A percentile compares a stretch with the other conserved stretches of the same genome.
Evolutionary conservation across 306 rosid genomes (phyloP).

Genomic region (Cyamopsis tetragonoloba): DNA sequence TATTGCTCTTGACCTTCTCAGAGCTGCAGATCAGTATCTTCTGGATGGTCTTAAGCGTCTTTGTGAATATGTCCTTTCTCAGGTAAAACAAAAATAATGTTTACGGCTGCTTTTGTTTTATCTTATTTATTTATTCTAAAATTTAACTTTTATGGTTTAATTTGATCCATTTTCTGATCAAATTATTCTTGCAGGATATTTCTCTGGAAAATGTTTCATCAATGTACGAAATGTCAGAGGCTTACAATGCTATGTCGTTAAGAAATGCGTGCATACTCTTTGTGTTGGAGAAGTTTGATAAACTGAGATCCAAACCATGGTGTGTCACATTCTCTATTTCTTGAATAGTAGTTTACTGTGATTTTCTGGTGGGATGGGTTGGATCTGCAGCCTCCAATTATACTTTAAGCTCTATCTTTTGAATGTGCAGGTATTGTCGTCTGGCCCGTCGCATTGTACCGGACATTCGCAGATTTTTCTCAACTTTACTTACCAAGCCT

Average conservation of each 20-base stretch:
- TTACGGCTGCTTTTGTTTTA: not conserved
- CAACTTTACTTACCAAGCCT: constrained; percentile 34
- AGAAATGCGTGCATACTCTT: constrained; percentile 57
- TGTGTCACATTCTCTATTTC: constrained; percentile 21
- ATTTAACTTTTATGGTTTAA: not conserved
- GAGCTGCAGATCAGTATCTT: constrained; percentile 82
- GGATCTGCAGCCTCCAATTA: no score
- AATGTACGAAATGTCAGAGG: constrained; percentile 53
- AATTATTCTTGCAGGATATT: constrained; percentile 41
- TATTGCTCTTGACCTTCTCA: constrained; percentile 58
- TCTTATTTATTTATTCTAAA: not conserved
- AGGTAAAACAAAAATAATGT: constrained; percentile 37
- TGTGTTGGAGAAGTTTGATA: constrained; percentile 49
- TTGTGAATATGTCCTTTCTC: constrained; percentile 57
- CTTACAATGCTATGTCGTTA: constrained; percentile 55
- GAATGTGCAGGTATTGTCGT: constrained; percentile 40
- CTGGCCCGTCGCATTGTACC: constrained; percentile 35
- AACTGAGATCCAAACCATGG: constrained; percentile 49
- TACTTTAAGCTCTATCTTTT: not conserved
- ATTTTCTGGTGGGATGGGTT: no score
- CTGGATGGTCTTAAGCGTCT: constrained; percentile 62
- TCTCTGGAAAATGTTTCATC: constrained; percentile 43
- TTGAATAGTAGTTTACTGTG: not conserved
- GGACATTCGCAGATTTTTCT: constrained; percentile 33
- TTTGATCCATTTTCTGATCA: not conserved